These are phyloP conservation scores for Picea glauca DNA, from an alignment of 75 land plant species.

Conservation along the genomic window DNA sequence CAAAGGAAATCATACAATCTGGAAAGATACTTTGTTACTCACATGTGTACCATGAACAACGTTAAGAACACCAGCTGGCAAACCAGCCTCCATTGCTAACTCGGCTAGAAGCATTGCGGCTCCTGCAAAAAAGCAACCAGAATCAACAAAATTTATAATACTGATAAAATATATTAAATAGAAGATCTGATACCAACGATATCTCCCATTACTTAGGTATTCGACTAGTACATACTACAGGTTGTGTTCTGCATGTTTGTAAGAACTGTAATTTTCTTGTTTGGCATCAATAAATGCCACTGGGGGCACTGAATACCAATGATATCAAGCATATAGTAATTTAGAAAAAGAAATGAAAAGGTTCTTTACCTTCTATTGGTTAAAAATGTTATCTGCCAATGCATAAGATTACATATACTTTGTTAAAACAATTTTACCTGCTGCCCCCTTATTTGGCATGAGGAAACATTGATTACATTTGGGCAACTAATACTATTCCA, in stretches of 20 bases:
- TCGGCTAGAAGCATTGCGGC: constrained; percentile 92
- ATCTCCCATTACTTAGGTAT: not conserved
- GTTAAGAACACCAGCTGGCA: constrained; percentile 93
- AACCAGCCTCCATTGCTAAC: constrained; percentile 93
- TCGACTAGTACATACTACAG: not conserved
- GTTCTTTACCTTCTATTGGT: too few species aligned
- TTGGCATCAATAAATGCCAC: not conserved
- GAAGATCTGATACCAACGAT: not conserved
- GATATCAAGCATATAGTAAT: too few species aligned
- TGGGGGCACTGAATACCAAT: not conserved
- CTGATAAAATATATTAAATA: not conserved
- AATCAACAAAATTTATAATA: not conserved
- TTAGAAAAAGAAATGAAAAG: too few species aligned
- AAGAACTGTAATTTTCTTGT: not conserved
- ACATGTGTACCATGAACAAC: constrained; percentile 93
- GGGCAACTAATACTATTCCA: too few species aligned
- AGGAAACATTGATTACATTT: too few species aligned
- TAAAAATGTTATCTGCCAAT: too few species aligned
- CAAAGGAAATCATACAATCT: not conserved
- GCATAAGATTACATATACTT: too few species aligned
- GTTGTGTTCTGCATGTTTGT: not conserved
- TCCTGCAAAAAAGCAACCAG: constrained; percentile 39
- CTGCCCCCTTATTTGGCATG: too few species aligned
- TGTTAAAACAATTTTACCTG: too few species aligned
- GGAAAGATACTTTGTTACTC: constrained; percentile 5